Evolutionary conservation across 1,139 yeast genomes (phyloP).

Genomic region (Arxiozyma heterogenica): DNA sequence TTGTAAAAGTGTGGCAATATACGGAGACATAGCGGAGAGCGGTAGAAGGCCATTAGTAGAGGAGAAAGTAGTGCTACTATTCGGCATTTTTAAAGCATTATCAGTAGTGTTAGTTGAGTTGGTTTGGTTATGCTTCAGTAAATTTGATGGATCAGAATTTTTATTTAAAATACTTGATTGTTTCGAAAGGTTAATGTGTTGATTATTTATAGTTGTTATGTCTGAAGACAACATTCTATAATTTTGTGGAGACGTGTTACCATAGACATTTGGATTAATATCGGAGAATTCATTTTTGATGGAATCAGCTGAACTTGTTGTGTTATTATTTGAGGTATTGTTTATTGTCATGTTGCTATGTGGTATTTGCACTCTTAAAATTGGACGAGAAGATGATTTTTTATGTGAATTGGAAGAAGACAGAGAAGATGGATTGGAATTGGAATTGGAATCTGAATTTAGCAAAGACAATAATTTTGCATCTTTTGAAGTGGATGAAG

Average conservation of each 20-base stretch:
- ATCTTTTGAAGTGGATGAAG: not conserved
- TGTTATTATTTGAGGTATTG: too few relatives aligned
- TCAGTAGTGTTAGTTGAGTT: not conserved
- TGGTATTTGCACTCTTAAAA: constrained; percentile 14
- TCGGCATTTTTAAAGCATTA: not conserved
- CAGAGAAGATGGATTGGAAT: not conserved
- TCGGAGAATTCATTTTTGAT: constrained; percentile 10
- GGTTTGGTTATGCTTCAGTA: not conserved
- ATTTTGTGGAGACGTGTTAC: constrained; percentile 7
- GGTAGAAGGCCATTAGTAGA: constrained; percentile 11
- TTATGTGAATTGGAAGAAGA: not conserved
- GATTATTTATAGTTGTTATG: not conserved
- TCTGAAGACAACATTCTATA: not conserved
- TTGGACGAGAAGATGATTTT: constrained; percentile 7
- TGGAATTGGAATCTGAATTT: not conserved
- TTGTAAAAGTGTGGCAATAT: constrained; percentile 16
- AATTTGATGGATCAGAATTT: not conserved
- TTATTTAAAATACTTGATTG: not conserved
- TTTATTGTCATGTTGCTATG: too few relatives aligned
- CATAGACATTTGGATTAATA: constrained; percentile 7
- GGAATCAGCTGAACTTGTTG: not conserved
- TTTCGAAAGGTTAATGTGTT: not conserved
- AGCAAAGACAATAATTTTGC: not conserved
- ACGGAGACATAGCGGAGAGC: constrained; percentile 12
- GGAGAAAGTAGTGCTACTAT: constrained; percentile 1